Evolutionary conservation across 495 filamentous ascomycete genomes (phyloP).

Genomic region (Aspergillus saccharolyticus): DNA sequence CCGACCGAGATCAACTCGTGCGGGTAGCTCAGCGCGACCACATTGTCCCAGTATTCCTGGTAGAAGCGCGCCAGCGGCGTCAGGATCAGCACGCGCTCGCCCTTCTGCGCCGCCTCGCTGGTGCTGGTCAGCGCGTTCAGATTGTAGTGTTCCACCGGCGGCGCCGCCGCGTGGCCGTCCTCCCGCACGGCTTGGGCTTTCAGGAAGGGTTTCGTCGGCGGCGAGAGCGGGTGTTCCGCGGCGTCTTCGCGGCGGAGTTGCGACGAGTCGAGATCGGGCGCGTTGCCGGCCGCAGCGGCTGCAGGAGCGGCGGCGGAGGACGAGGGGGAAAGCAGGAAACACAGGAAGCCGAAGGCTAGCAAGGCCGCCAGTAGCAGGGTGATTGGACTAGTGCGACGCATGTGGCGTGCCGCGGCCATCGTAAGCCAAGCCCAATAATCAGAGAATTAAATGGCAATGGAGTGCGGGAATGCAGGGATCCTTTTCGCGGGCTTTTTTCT

Average conservation of each 20-base stretch:
- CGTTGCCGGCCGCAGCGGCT: conserved; percentile 14
- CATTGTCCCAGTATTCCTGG: conserved; percentile 90
- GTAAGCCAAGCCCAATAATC: conserved; percentile 7
- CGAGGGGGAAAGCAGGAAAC: conserved; percentile 56
- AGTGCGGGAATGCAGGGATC: not conserved
- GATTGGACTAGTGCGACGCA: conserved; percentile 64
- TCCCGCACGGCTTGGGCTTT: conserved; percentile 56
- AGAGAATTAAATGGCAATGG: not conserved
- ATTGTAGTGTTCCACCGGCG: conserved; percentile 91
- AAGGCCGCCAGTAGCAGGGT: conserved; percentile 57
- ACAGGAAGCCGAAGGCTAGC: conserved; percentile 58
- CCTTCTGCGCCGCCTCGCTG: conserved; percentile 62
- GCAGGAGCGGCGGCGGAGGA: conserved; percentile 32
- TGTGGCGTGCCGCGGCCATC: conserved; percentile 52
- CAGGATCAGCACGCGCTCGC: conserved; percentile 84
- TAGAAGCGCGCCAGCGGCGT: conserved; percentile 93
- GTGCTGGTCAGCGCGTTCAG: conserved; percentile 89
- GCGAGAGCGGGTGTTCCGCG: conserved; percentile 70
- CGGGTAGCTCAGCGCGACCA: conserved; percentile 78
- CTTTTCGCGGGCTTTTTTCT: not conserved
- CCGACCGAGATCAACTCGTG: conserved; percentile 90
- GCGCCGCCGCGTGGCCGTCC: conserved; percentile 54
- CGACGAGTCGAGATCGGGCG: conserved; percentile 21
- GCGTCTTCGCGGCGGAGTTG: conserved; percentile 52
- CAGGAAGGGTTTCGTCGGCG: conserved; percentile 76